Evolutionary conservation across 768 basidiomycete species (phyloP).

Genomic region (Lentinula edodes): DNA sequence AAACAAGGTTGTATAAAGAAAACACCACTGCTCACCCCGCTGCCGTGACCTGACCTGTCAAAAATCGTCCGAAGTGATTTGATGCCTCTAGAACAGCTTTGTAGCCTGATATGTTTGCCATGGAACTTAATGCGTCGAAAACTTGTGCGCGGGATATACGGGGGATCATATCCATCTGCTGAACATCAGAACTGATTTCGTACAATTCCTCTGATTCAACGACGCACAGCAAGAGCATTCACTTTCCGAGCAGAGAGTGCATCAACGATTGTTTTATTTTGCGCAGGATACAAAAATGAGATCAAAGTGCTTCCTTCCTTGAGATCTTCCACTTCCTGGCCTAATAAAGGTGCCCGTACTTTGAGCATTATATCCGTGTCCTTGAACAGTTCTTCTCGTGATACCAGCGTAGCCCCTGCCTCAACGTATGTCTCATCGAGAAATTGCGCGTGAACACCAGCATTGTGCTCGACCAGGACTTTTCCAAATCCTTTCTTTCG

Average conservation of each 20-base stretch:
- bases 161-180: constrained; percentile 84
- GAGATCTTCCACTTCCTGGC: constrained; percentile 54
- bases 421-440: constrained; percentile 72
- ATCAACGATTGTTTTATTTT: constrained; percentile 74
- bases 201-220: not conserved
- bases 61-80: constrained; percentile 83
- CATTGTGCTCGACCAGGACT: constrained; percentile 68
- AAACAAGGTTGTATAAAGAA: not conserved
- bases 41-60: constrained; percentile 89
- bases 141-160: constrained; percentile 87
- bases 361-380: constrained; percentile 78
- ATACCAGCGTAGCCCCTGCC: constrained; percentile 77
- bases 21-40: constrained; percentile 56
- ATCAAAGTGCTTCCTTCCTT: constrained; percentile 77
- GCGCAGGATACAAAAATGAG: constrained; percentile 78
- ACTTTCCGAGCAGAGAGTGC: constrained; percentile 58
- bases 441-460: constrained; percentile 73
- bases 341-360: constrained; percentile 70
- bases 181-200: not conserved
- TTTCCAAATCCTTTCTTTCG: constrained; percentile 78
- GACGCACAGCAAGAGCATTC: constrained; percentile 63
- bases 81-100: constrained; percentile 89
- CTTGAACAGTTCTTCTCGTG: constrained; percentile 62
- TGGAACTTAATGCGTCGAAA: constrained; percentile 86
- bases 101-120: constrained; percentile 94